Evolutionary conservation across 768 basidiomycete genomes (phyloP).

Genomic region (Lyophyllum atratum): DNA sequence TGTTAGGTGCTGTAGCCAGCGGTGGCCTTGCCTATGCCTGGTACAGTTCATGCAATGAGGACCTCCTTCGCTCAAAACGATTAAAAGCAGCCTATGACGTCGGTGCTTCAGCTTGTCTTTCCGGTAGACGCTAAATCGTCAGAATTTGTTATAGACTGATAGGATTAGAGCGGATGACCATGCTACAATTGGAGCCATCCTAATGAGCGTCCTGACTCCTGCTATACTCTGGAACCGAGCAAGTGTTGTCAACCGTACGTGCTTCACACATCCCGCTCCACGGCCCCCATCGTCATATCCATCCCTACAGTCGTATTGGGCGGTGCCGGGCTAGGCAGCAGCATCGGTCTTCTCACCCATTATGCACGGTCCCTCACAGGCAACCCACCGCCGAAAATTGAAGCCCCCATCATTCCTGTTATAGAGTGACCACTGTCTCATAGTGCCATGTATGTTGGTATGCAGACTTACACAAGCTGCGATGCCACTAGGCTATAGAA

Average conservation of each 20-base stretch:
- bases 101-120: slow-evolving; percentile 10
- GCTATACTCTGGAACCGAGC: slow-evolving; percentile 77
- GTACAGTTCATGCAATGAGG: slow-evolving; percentile 53
- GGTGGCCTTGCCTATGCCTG: slow-evolving; percentile 65
- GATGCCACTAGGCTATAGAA: not conserved
- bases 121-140: slow-evolving; percentile 2
- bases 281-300: not conserved
- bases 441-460: not conserved
- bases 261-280: not conserved
- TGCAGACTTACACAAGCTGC: no score
- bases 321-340: slow-evolving; percentile 68
- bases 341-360: slow-evolving; percentile 60
- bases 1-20: slow-evolving; percentile 47
- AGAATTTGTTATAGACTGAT: slow-evolving; percentile 40
- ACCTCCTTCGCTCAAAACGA: slow-evolving; percentile 49
- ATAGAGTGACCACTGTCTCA: slow-evolving; percentile 14
- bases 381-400: slow-evolving; percentile 45
- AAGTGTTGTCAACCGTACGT: slow-evolving; percentile 57
- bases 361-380: slow-evolving; percentile 54
- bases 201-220: slow-evolving; percentile 65
- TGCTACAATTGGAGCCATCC: slow-evolving; percentile 69
- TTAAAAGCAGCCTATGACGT: slow-evolving; percentile 63
- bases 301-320: slow-evolving; percentile 61
- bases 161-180: slow-evolving; percentile 71
- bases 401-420: slow-evolving; percentile 28